phyloP scores from a whole-genome alignment of 139 green algal genomes.

The Chara braunii region DNA sequence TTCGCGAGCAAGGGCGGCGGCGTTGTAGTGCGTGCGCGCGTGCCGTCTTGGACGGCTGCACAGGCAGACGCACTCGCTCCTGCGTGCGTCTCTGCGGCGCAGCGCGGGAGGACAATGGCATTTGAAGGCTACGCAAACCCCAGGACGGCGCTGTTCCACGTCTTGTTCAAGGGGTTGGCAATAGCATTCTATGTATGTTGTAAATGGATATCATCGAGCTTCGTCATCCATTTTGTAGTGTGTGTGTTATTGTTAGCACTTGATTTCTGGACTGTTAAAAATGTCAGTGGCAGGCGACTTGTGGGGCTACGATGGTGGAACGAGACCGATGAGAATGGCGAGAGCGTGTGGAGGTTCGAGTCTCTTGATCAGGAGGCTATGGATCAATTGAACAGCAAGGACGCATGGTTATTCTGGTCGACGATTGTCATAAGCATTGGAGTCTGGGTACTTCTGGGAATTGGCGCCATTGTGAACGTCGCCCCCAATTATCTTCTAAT shows the following conservation, averaged over 20 bases:
- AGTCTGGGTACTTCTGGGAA: conserved; percentile 19
- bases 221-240: conserved; percentile 48
- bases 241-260: conserved; percentile 41
- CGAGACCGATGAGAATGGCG: conserved; percentile 82
- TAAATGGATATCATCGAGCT: conserved; percentile 15
- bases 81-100: too few species aligned
- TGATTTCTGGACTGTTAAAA: conserved; percentile 60
- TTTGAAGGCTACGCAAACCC: conserved; percentile 27
- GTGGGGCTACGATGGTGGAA: conserved; percentile 96
- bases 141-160: conserved; percentile 23
- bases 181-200: conserved; percentile 38
- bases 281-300: conserved; percentile 80
- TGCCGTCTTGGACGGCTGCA: too few species aligned
- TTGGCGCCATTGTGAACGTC: conserved; percentile 25
- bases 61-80: too few species aligned
- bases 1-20: too few species aligned
- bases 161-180: conserved; percentile 37
- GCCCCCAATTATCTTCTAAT: conserved; percentile 42
- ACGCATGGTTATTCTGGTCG: conserved; percentile 42
- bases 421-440: conserved; percentile 22
- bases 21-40: too few species aligned
- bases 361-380: conserved; percentile 43
- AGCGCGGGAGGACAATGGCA: too few species aligned
- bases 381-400: conserved; percentile 27
- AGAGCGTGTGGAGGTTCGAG: conserved; percentile 84